Conservation (phyloP, 176 grass and related monocot species). For the Ensete ventricosum region DNA sequence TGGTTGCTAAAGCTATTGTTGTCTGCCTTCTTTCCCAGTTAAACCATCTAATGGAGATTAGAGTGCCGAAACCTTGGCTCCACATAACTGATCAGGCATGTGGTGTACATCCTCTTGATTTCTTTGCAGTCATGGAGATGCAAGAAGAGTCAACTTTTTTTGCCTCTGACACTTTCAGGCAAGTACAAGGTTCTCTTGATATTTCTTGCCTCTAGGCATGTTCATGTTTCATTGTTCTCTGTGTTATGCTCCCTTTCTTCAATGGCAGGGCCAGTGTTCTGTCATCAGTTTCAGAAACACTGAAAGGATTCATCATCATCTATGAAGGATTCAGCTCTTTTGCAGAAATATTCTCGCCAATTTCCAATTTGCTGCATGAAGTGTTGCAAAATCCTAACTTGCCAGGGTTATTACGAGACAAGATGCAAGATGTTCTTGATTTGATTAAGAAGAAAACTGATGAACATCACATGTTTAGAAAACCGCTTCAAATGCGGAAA, state of each 20-base stretch:
- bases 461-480: slow-evolving; percentile 49
- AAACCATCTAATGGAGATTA: slow-evolving; percentile 73
- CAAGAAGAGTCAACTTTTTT: slow-evolving; percentile 55
- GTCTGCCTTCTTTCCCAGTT: slow-evolving; percentile 34
- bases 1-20: slow-evolving; percentile 1
- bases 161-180: slow-evolving; percentile 61
- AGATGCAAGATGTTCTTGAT: slow-evolving; percentile 58
- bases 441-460: slow-evolving; percentile 58
- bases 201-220: background rate
- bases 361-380: slow-evolving; percentile 48
- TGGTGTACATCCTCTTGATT: slow-evolving; percentile 40
- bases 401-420: slow-evolving; percentile 28
- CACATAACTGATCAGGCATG: slow-evolving; percentile 33
- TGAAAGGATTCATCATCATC: slow-evolving; percentile 69
- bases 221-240: slow-evolving; percentile 9
- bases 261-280: slow-evolving; percentile 54
- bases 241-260: slow-evolving; percentile 2
- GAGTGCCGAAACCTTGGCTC: slow-evolving; percentile 59
- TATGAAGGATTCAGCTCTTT: slow-evolving; percentile 67
- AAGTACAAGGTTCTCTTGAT: slow-evolving; percentile 13
- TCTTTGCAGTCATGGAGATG: slow-evolving; percentile 53
- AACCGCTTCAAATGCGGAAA: slow-evolving; percentile 73
- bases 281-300: slow-evolving; percentile 54
- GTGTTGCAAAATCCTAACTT: slow-evolving; percentile 43
- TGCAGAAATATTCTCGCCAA: slow-evolving; percentile 73